Evolutionary conservation across 148 eudicot genomes (phyloP).

Genomic region (Vaccinium darrowii): DNA sequence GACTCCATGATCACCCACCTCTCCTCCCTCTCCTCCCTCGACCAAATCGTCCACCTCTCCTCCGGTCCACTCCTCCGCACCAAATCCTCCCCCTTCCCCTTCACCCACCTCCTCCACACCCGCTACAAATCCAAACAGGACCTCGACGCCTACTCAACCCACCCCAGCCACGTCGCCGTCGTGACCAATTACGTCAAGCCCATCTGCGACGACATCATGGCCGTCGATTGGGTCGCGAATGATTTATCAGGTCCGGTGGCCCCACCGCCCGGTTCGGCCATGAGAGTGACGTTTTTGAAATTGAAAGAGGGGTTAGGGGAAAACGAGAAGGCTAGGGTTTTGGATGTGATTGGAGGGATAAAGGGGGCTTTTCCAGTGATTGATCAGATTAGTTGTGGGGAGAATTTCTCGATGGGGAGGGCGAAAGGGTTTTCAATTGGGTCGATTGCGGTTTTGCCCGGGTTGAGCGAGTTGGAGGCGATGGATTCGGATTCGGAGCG

Average conservation of each 20-base stretch:
- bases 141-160: slow-evolving; percentile 48
- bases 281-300: slow-evolving; percentile 62
- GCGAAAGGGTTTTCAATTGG: slow-evolving; percentile 79
- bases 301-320: slow-evolving; percentile 63
- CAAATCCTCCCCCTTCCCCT: slow-evolving; percentile 38
- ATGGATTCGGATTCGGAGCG: slow-evolving; percentile 40
- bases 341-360: slow-evolving; percentile 55
- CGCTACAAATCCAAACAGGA: slow-evolving; percentile 63
- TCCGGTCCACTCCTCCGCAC: slow-evolving; percentile 46
- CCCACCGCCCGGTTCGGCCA: slow-evolving; percentile 51
- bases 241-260: slow-evolving; percentile 22
- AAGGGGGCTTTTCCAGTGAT: slow-evolving; percentile 43
- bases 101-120: slow-evolving; percentile 81
- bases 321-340: slow-evolving; percentile 42
- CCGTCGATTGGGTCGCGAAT: slow-evolving; percentile 68
- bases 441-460: slow-evolving; percentile 61
- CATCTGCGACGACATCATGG: slow-evolving; percentile 72
- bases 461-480: slow-evolving; percentile 50
- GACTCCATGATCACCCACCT: slow-evolving; percentile 57
- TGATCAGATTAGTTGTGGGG: slow-evolving; percentile 59
- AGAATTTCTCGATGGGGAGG: slow-evolving; percentile 76
- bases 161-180: slow-evolving; percentile 58
- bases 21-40: slow-evolving; percentile 51
- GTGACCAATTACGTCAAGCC: slow-evolving; percentile 54
- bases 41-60: slow-evolving; percentile 46